These are phyloP conservation scores for Paxillus rubicundulus DNA, from an alignment of 768 basidiomycete genomes.

Conservation along the genomic window DNA sequence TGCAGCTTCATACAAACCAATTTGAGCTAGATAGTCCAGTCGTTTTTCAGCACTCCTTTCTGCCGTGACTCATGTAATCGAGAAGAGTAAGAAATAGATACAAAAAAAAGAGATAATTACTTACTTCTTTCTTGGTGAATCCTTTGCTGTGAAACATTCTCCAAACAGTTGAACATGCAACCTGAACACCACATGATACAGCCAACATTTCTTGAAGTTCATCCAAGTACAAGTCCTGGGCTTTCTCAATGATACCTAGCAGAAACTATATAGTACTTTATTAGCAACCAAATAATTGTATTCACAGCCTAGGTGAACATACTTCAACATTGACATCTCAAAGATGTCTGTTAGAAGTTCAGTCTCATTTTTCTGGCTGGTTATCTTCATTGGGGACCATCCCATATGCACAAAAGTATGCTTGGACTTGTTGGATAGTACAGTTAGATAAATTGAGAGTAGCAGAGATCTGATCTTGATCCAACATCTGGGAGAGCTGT, in stretches of 20 bases:
- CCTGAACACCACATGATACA: too few relatives aligned
- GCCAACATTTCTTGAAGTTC: too few relatives aligned
- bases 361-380: not conserved
- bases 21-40: not conserved
- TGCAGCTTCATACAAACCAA: constrained; percentile 4
- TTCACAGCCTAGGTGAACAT: not conserved
- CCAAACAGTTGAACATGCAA: too few relatives aligned
- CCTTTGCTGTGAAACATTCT: not conserved
- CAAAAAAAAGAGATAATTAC: not conserved
- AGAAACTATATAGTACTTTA: not conserved
- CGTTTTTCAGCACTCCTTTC: not conserved
- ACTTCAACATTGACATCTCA: not conserved
- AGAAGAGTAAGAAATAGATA: not conserved
- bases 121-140: constrained; percentile 6
- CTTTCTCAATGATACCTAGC: not conserved
- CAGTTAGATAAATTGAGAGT: not conserved
- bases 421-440: not conserved
- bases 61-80: not conserved
- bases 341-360: not conserved
- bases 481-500: not conserved
- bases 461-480: not conserved
- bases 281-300: not conserved
- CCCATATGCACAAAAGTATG: not conserved
- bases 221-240: not conserved
- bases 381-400: not conserved